Conservation (phyloP, 75 land plant species). For the Pinus albicaulis region DNA sequence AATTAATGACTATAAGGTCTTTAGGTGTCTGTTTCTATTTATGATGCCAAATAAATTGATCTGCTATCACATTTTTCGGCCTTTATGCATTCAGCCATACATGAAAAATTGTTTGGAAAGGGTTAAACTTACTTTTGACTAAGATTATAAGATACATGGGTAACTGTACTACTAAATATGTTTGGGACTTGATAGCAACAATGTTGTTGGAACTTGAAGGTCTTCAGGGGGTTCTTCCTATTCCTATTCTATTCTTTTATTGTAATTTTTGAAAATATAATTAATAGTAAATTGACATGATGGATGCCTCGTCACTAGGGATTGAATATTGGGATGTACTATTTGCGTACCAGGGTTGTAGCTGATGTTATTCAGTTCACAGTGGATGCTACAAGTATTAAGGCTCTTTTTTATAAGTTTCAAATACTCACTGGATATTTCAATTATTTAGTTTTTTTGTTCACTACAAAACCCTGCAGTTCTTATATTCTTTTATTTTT, state of each 20-base stretch:
- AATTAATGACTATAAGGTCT: background rate
- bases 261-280: too few species aligned
- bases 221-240: too few species aligned
- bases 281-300: background rate
- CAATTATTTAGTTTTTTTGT: background rate
- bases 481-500: background rate
- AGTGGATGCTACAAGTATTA: constrained; percentile 60
- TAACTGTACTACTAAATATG: too few species aligned
- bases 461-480: background rate
- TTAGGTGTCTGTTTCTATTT: background rate
- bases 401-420: constrained; percentile 28
- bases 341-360: constrained; percentile 80
- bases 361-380: constrained; percentile 95
- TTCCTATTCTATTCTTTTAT: too few species aligned
- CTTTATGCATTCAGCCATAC: too few species aligned
- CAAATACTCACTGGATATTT: background rate
- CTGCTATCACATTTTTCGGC: background rate
- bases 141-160: too few species aligned
- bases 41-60: background rate
- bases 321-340: constrained; percentile 91
- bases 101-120: too few species aligned
- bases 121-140: too few species aligned
- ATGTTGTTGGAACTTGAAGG: too few species aligned
- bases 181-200: too few species aligned
- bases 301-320: constrained; percentile 20